Base-by-base conservation (phyloP, 2,329 filamentous ascomycete species). In the Plectosphaerella sp. region DNA sequence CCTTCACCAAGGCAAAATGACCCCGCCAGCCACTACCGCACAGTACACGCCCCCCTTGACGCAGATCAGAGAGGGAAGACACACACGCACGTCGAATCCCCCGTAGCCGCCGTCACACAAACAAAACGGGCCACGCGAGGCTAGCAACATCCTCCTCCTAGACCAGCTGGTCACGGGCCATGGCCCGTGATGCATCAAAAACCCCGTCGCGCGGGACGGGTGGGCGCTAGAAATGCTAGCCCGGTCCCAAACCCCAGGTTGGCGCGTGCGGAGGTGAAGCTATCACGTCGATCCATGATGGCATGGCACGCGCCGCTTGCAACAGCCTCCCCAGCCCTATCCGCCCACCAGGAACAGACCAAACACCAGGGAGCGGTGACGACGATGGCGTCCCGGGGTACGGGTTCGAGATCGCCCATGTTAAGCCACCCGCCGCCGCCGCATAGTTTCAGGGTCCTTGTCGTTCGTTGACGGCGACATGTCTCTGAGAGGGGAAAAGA, bases 21-120 rank as follows among this genome's bases (percentile, higher is more conserved):
- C 15, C 43, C 25, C 18, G 24, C 46, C 35, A 25, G 37, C 36
- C 25, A 15, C 22, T 41, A 24, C 10, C 33, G 12, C 47, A 12
- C 20, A 22, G 15, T 24, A 16, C 39, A 18, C 18, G 24, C 9
- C 35, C 47, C 20, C 35, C 47, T 16, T 39, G 24, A 41, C 35
- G 35, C 35, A 37, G 22, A 24, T 39, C 22, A 47, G 33, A 36
- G n/a, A 16, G 4, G 11, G 35, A n/a, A 22, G 8, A 48, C 46
- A 37, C 33, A 47, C 49, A 51, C 49, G 11, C 48, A 33, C 24
- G 18, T 45, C 25, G 18, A 14, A 22, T 36, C 28, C 14, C 28
- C 45, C 46, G 20, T 53, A 55, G 51, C 35, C 47, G 48, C 22
- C 22, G 22, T 53, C 50, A 46, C 53, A 55, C 53, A 55, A 55